Conservation (phyloP, 805 yeast species). For the Metschnikowia lochheadii region DNA sequence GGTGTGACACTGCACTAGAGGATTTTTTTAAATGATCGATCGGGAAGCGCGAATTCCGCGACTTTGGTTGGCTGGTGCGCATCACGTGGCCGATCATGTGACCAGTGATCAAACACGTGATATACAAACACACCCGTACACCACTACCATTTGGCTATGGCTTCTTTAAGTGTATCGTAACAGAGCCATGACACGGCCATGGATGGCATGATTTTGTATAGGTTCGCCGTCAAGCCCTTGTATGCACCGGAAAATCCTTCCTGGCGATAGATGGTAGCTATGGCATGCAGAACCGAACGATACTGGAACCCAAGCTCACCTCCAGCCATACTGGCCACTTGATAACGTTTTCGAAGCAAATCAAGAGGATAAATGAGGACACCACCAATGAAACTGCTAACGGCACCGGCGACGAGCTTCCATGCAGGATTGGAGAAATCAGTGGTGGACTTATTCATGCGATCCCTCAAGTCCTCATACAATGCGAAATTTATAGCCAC, state of each 20-base stretch:
- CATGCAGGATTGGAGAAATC: conserved; percentile 46
- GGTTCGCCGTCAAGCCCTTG: conserved; percentile 72
- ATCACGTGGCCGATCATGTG: not conserved
- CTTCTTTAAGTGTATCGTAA: conserved; percentile 64
- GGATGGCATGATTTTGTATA: conserved; percentile 87
- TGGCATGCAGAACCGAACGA: conserved; percentile 69
- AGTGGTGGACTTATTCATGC: conserved; percentile 29
- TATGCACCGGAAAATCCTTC: conserved; percentile 77
- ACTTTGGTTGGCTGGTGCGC: conserved; percentile 16
- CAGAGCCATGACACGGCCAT: conserved; percentile 96
- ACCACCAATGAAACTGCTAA: conserved; percentile 87
- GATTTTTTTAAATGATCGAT: conserved; percentile 8
- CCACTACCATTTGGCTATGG: conserved; percentile 28
- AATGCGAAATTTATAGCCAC: conserved; percentile 90
- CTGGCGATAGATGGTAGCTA: conserved; percentile 57
- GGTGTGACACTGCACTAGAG: not conserved
- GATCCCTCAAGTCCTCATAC: conserved; percentile 75
- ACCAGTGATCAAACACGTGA: not conserved
- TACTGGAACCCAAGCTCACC: conserved; percentile 81
- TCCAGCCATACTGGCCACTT: conserved; percentile 78
- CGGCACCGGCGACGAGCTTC: conserved; percentile 75
- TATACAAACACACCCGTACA: not conserved
- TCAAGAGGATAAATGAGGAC: conserved; percentile 90
- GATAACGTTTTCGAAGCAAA: conserved; percentile 81
- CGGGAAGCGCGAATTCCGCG: conserved; percentile 11